phyloP scores from a whole-genome alignment of 768 basidiomycete genomes.

The Leccinum longicurvipes region DNA sequence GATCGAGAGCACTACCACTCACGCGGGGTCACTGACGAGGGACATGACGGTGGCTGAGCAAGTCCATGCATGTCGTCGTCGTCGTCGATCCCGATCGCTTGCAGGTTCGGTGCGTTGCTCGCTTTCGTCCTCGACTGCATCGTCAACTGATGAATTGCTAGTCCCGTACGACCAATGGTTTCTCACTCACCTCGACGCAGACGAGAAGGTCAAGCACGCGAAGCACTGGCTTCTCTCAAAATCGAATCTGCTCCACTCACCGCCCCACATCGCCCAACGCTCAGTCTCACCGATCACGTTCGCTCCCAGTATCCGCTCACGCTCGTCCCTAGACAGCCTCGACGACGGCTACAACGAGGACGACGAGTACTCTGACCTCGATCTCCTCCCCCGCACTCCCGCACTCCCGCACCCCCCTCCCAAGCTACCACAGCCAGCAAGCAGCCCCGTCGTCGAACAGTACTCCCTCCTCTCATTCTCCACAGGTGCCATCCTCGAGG shows the following conservation, averaged over 20 bases:
- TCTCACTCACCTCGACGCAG: conserved; percentile 60
- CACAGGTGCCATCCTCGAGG: conserved; percentile 68
- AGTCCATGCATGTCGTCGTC: no score
- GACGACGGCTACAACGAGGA: conserved; percentile 31
- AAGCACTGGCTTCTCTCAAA: conserved; percentile 63
- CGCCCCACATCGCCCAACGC: conserved; percentile 31
- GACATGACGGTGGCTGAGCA: conserved; percentile 46
- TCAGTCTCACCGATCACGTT: conserved; percentile 70
- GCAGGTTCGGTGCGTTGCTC: conserved; percentile 50
- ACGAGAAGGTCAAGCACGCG: conserved; percentile 58
- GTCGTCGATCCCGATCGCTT: conserved; percentile 44
- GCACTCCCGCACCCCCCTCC: neutral
- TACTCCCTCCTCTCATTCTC: conserved; percentile 63
- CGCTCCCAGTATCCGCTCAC: conserved; percentile 33
- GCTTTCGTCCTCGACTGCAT: neutral
- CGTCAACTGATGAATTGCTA: no score
- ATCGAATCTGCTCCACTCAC: conserved; percentile 41
- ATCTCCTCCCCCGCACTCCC: neutral
- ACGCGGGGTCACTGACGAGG: conserved; percentile 64
- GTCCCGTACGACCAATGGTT: conserved; percentile 79
- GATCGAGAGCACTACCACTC: no score
- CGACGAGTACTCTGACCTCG: conserved; percentile 32
- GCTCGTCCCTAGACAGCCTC: conserved; percentile 23
- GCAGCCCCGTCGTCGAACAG: conserved; percentile 27
- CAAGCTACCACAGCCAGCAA: neutral